These are phyloP conservation scores for Salix dunnii DNA, from an alignment of 345 rosid genomes.

Conservation along the genomic window DNA sequence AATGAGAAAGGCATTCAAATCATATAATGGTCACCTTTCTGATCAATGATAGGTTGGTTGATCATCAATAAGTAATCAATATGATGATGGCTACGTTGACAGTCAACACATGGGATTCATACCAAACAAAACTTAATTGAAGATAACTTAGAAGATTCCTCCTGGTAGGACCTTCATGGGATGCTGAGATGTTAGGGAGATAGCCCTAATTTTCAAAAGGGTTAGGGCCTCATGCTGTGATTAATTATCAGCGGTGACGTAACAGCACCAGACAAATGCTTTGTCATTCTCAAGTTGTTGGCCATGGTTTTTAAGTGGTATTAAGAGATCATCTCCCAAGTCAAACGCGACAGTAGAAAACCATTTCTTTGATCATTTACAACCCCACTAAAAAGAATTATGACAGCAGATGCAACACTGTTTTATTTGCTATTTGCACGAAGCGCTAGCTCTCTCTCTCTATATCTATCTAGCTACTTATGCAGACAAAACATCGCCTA, in stretches of 20 bases:
- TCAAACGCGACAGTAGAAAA: neutral
- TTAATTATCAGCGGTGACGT: neutral
- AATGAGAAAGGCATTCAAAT: neutral
- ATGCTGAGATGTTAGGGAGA: constrained; percentile 17
- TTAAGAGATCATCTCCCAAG: neutral
- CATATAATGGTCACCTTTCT: neutral
- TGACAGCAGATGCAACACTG: neutral
- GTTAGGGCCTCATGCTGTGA: neutral
- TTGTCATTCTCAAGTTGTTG: neutral
- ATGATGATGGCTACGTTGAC: neutral
- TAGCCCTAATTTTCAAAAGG: neutral
- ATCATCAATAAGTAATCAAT: constrained; percentile 2
- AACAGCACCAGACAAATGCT: neutral
- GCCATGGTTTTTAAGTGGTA: neutral
- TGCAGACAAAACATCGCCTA: neutral
- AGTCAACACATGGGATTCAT: constrained; percentile 23
- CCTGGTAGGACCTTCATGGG: constrained; percentile 20
- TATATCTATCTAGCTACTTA: neutral
- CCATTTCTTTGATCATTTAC: constrained; percentile 13
- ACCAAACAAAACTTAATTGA: constrained; percentile 10
- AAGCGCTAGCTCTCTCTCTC: too few species aligned
- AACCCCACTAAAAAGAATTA: constrained; percentile 11
- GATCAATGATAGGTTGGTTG: constrained; percentile 17
- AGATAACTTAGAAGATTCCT: constrained; percentile 31
- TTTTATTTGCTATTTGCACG: too few species aligned